Percentiles rank a stretch among this genome's conserved stretches.
phyloP scores from a whole-genome alignment of 2,329 filamentous ascomycete species.

The Alternaria angustiovoidea region DNA sequence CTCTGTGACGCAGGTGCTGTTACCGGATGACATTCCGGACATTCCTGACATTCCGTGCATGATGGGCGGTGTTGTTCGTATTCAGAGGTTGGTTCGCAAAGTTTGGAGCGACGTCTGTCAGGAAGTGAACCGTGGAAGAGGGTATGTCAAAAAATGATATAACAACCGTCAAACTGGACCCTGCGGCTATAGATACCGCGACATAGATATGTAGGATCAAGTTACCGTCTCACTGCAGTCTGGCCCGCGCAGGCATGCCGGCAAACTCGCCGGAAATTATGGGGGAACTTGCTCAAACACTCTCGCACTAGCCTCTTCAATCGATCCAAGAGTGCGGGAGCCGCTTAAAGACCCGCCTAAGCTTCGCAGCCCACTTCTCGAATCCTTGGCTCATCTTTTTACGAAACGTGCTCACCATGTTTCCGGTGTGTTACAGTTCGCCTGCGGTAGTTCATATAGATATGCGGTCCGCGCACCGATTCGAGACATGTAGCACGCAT shows the following conservation, averaged over 20 bases:
- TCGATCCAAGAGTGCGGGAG: not conserved
- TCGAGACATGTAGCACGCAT: not conserved
- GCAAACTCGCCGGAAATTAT: slow-evolving; percentile 25
- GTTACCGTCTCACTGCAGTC: slow-evolving; percentile 13
- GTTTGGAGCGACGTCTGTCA: not conserved
- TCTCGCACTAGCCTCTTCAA: slow-evolving; percentile 23
- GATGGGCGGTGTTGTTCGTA: slow-evolving; percentile 10
- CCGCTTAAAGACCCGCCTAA: not conserved
- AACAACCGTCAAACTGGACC: not conserved
- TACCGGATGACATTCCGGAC: slow-evolving; percentile 18
- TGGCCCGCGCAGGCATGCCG: slow-evolving; percentile 11
- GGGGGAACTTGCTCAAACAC: slow-evolving; percentile 45
- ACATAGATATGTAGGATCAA: slow-evolving; percentile 23
- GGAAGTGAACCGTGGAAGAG: not conserved
- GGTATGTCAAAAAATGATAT: not conserved
- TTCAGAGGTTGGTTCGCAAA: not conserved
- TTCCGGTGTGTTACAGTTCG: not conserved
- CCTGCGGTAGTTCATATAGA: slow-evolving; percentile 19
- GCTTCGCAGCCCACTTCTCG: slow-evolving; percentile 4
- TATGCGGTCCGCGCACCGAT: slow-evolving; percentile 2
- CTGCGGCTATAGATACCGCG: slow-evolving; percentile 7
- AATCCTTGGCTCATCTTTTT: not conserved
- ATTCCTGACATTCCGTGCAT: slow-evolving; percentile 28
- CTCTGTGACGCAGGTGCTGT: slow-evolving; percentile 51
- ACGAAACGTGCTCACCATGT: slow-evolving; percentile 20